Conservation (phyloP, 2,329 filamentous ascomycete genomes). For the Periglandula ipomoeae region DNA sequence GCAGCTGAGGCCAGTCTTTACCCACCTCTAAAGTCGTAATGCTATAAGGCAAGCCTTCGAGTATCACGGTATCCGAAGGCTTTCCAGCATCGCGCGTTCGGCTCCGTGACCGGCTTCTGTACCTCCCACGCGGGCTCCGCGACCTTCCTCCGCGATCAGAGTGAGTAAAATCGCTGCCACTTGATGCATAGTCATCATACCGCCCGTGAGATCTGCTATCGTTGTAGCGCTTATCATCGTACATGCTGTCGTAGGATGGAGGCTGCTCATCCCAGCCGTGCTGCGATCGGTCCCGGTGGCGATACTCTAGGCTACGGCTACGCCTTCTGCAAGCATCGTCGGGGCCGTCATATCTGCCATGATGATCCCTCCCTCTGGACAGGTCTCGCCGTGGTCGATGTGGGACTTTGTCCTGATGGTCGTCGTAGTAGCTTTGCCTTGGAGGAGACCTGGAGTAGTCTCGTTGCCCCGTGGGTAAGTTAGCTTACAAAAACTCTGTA, state of each 20-base stretch:
- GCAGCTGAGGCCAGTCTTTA: slow-evolving; percentile 6
- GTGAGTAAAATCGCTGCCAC: slow-evolving; percentile 7
- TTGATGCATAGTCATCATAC: slow-evolving; percentile 14
- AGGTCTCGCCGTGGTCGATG: slow-evolving; percentile 17
- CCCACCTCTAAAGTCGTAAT: slow-evolving; percentile 42
- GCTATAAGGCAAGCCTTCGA: slow-evolving; percentile 43
- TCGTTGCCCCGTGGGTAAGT: slow-evolving; percentile 35
- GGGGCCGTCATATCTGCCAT: slow-evolving; percentile 18
- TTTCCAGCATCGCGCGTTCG: slow-evolving; percentile 28
- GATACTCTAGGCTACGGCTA: slow-evolving; percentile 8
- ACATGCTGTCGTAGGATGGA: slow-evolving; percentile 25
- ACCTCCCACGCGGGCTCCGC: slow-evolving; percentile 17
- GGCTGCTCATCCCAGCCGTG: slow-evolving; percentile 21
- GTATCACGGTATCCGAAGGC: slow-evolving; percentile 43
- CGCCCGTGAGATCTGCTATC: slow-evolving; percentile 10
- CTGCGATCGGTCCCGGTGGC: slow-evolving; percentile 15
- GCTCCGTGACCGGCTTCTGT: slow-evolving; percentile 25
- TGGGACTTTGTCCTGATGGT: slow-evolving; percentile 20
- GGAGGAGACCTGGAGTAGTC: slow-evolving; percentile 35
- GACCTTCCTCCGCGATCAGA: slow-evolving; percentile 12
- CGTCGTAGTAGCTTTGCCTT: slow-evolving; percentile 28
- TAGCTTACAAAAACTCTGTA: slow-evolving; percentile 26
- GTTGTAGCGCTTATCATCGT: slow-evolving; percentile 26
- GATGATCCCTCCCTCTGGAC: slow-evolving; percentile 15
- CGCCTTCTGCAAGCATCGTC: slow-evolving; percentile 18